Base-by-base conservation (phyloP, 805 yeast genomes). In the Ogataea trehalophila region DNA sequence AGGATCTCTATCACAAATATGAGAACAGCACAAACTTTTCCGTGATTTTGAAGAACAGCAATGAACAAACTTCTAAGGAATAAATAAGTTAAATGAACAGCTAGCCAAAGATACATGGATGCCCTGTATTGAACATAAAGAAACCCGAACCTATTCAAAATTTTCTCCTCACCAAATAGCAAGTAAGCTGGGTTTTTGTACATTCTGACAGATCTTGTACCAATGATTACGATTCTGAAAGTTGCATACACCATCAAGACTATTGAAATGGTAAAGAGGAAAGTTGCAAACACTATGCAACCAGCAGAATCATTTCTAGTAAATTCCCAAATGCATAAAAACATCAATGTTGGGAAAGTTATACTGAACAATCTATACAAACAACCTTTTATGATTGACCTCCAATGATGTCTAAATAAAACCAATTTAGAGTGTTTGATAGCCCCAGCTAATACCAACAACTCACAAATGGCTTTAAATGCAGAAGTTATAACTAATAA, bases 161-260 rank as follows among this genome's bases (percentile, higher is more conserved):
- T 80, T 40, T 74, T 78, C 5, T 83, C 76, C 62, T 94, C 95
- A 42, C 98, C 96, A 61, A 77, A 94, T 52, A 94, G 75, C 51
- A 90, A 72, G 62, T 88, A 92, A 0, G 99, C 98, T 0, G 99
- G 96, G 60, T 90, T 92, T 61, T 87, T 84, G 72, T 83, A 88
- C 46, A 86, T 73, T 49, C 75, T 72, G 22, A 76, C 71, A 0
- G 97, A 90, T 55, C 77, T 77, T 52, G 82, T 70, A 34, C 97
- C 99, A 49, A 81, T 75, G 15, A 76, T 49, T 43, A 87, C 64
- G 16, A 90, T 92, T 62, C 85, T 80, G 17, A 74, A 60, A 1
- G 94, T 77, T 4, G 96, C 97, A 64, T 81, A 89, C 8, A 71
- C 64, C 52, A 94, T 70, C 43, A 92, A 71, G 2, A 76, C 78